Conservation (phyloP, 345 rosid genomes). For the Firmiana major region DNA sequence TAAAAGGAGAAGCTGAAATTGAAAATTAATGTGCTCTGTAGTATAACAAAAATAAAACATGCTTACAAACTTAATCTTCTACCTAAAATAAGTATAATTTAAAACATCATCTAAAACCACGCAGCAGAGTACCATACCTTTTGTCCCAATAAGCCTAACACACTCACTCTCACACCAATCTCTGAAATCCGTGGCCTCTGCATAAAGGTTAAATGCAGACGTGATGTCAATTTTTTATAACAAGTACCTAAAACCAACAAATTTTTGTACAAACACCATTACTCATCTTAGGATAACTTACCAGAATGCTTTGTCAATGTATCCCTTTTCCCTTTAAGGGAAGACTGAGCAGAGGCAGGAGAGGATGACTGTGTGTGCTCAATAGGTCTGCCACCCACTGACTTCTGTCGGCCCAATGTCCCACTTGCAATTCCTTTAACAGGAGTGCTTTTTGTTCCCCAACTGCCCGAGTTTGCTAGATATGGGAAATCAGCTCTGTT, state of each 20-base stretch:
- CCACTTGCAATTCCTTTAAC: slow-evolving; percentile 51
- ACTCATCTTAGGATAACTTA: slow-evolving; percentile 15
- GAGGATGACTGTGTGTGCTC: slow-evolving; percentile 53
- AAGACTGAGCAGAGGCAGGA: slow-evolving; percentile 45
- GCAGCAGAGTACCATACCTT: slow-evolving; percentile 14
- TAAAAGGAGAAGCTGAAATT: neutral
- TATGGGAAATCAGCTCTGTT: slow-evolving; percentile 65
- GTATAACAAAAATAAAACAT: neutral
- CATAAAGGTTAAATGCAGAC: slow-evolving; percentile 20
- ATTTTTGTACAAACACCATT: neutral
- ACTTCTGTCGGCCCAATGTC: slow-evolving; percentile 62
- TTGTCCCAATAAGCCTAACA: slow-evolving; percentile 76
- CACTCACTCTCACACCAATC: slow-evolving; percentile 95
- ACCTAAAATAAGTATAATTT: neutral
- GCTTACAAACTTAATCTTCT: neutral
- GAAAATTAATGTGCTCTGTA: too few relatives aligned
- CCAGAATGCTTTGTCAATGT: slow-evolving; percentile 65
- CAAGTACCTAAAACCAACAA: neutral
- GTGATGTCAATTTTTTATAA: neutral
- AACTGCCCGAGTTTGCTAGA: slow-evolving; percentile 54
- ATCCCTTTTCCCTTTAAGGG: slow-evolving; percentile 55
- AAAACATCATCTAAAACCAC: neutral
- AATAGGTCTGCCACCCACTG: slow-evolving; percentile 40
- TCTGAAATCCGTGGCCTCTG: slow-evolving; percentile 94
- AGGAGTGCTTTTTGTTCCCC: slow-evolving; percentile 69